Conservation (phyloP, 805 yeast genomes). For the Cyberlindnera meyerae region DNA sequence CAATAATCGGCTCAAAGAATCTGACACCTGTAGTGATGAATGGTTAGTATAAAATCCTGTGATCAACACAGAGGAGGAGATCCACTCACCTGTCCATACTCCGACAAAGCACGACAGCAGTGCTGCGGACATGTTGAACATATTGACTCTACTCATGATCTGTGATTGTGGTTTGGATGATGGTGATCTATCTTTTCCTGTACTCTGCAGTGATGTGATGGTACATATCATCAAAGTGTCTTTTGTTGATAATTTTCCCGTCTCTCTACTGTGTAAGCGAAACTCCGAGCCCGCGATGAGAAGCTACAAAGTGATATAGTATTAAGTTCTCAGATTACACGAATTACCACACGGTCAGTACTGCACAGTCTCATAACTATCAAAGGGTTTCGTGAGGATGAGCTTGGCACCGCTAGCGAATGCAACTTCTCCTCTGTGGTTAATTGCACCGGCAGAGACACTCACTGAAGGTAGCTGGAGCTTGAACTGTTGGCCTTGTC, state of each 20-base stretch:
- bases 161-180: background rate
- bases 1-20: conserved; percentile 70
- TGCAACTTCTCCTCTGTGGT: conserved; percentile 21
- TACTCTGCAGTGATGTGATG: too few species aligned
- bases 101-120: conserved; percentile 32
- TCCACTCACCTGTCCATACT: conserved; percentile 38
- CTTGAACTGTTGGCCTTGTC: conserved; percentile 21
- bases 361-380: conserved; percentile 24
- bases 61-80: background rate
- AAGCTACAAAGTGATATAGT: background rate
- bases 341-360: conserved; percentile 1
- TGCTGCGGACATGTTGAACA: conserved; percentile 25
- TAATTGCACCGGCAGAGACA: conserved; percentile 22
- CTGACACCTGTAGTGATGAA: conserved; percentile 52
- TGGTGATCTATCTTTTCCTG: too few species aligned
- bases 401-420: conserved; percentile 22
- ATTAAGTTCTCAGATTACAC: background rate
- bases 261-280: too few species aligned
- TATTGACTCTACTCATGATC: conserved; percentile 25
- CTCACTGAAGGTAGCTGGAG: conserved; percentile 18
- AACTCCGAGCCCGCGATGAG: conserved; percentile 1
- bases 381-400: conserved; percentile 23
- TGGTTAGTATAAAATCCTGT: background rate
- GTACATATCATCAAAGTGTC: too few species aligned
- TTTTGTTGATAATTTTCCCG: too few species aligned